Percentiles rank a stretch among this genome's conserved stretches.
phyloP scores from a whole-genome alignment of 306 rosid genomes.

The Acacia acuminata region DNA sequence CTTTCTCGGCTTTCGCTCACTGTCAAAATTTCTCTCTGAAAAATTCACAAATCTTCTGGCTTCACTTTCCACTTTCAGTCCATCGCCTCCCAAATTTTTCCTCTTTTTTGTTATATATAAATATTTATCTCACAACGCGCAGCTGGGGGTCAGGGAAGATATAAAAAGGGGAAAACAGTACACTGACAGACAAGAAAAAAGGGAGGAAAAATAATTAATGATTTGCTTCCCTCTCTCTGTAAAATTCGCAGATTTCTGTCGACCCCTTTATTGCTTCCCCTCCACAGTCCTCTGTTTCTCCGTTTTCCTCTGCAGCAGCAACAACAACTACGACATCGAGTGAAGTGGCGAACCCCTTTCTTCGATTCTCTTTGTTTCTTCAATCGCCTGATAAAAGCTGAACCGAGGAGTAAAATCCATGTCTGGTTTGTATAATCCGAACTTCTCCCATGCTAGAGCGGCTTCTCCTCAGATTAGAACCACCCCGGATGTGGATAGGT shows the following conservation, averaged over 20 bases:
- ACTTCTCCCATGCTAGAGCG: slow-evolving; percentile 97
- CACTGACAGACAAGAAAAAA: slow-evolving; percentile 2
- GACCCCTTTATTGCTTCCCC: slow-evolving; percentile 60
- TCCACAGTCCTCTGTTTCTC: slow-evolving; percentile 43
- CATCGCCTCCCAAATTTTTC: slow-evolving; percentile 25
- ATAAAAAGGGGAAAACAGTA: slow-evolving; percentile 14
- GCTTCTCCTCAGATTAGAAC: slow-evolving; percentile 95
- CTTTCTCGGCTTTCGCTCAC: neutral
- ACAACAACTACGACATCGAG: slow-evolving; percentile 41
- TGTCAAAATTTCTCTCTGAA: slow-evolving; percentile 7
- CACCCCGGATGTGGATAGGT: slow-evolving; percentile 84
- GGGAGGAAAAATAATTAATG: slow-evolving; percentile 37
- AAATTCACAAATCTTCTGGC: neutral
- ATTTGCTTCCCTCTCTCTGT: slow-evolving; percentile 37
- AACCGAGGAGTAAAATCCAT: slow-evolving; percentile 35
- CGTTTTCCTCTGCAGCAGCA: slow-evolving; percentile 58
- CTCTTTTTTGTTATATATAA: neutral
- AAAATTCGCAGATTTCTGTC: slow-evolving; percentile 48
- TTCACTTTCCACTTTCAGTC: slow-evolving; percentile 1
- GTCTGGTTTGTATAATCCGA: slow-evolving; percentile 94
- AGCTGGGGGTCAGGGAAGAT: slow-evolving; percentile 27
- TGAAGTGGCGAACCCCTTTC: slow-evolving; percentile 42
- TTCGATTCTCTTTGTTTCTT: slow-evolving; percentile 49
- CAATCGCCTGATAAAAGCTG: slow-evolving; percentile 49
- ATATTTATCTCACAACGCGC: neutral